phyloP scores from a whole-genome alignment of 192 early-diverging fungal genomes.

The Rhizoclosmatium globosum region DNA sequence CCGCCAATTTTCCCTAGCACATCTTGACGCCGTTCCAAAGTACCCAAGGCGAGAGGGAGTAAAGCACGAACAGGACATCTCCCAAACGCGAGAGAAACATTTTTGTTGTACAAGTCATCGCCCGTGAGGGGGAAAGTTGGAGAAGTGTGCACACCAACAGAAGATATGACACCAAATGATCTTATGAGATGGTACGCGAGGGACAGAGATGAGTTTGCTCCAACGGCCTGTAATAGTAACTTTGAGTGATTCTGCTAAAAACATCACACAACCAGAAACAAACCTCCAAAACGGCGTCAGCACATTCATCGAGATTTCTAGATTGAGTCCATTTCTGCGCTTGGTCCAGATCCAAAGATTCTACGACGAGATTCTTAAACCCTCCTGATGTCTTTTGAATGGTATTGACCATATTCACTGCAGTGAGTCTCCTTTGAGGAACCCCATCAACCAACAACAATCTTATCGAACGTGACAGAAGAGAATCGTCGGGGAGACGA shows the following conservation, averaged over 20 bases:
- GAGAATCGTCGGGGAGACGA: slow-evolving; percentile 1
- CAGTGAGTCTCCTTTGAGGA: neutral
- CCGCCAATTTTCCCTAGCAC: slow-evolving; percentile 50
- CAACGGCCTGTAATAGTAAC: slow-evolving; percentile 43
- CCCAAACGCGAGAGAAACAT: slow-evolving; percentile 59
- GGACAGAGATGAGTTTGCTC: slow-evolving; percentile 48
- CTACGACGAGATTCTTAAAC: neutral
- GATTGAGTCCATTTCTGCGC: neutral
- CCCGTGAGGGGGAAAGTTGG: slow-evolving; percentile 62
- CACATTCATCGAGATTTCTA: neutral
- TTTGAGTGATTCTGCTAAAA: neutral
- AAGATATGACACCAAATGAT: slow-evolving; percentile 59
- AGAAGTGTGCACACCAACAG: slow-evolving; percentile 61
- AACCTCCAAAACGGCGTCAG: slow-evolving; percentile 21
- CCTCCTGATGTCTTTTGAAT: neutral
- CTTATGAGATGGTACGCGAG: slow-evolving; percentile 57
- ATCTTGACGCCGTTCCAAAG: slow-evolving; percentile 42
- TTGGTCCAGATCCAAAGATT: slow-evolving; percentile 1
- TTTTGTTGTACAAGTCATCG: slow-evolving; percentile 63
- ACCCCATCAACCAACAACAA: slow-evolving; percentile 21
- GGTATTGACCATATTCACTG: neutral
- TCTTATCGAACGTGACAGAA: neutral
- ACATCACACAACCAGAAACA: neutral
- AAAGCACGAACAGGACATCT: slow-evolving; percentile 60
- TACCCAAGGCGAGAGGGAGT: slow-evolving; percentile 46